Percentiles rank a stretch among this genome's conserved stretches.
These are phyloP conservation scores for Mycena sp. DNA, from an alignment of 1,284 basidiomycete species.

Conservation along the genomic window DNA sequence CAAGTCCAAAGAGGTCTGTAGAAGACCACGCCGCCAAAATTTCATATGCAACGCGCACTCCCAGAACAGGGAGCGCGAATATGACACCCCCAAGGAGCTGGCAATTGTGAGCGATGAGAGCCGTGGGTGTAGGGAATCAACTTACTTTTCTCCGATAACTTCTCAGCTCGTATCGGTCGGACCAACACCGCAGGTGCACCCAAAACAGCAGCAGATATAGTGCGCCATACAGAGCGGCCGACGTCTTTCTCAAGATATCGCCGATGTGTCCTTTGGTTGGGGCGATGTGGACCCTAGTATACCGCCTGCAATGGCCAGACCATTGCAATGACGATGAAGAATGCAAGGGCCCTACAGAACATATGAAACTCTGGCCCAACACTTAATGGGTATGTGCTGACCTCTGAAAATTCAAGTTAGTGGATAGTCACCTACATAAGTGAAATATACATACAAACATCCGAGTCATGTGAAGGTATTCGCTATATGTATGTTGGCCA, in stretches of 20 bases:
- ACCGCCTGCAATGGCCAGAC: constrained; percentile 62
- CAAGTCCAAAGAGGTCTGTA: constrained; percentile 50
- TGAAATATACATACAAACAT: constrained; percentile 40
- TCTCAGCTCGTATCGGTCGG: constrained; percentile 55
- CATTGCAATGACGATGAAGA: constrained; percentile 55
- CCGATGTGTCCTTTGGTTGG: constrained; percentile 24
- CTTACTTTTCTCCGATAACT: constrained; percentile 60
- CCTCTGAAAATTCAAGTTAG: constrained; percentile 18
- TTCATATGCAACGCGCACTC: constrained; percentile 62
- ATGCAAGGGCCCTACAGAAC: constrained; percentile 43
- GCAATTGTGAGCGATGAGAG: background rate
- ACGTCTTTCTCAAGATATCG: constrained; percentile 27
- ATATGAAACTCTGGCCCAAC: background rate
- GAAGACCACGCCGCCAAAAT: constrained; percentile 65
- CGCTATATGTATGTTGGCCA: constrained; percentile 58
- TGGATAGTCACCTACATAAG: background rate
- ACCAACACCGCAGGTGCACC: constrained; percentile 57
- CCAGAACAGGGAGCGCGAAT: constrained; percentile 65
- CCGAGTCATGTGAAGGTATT: constrained; percentile 48
- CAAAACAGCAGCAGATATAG: constrained; percentile 55
- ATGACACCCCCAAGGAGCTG: constrained; percentile 64
- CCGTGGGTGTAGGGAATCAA: background rate
- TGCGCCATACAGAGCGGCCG: constrained; percentile 52
- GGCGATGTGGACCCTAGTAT: constrained; percentile 39
- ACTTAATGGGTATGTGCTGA: background rate